phyloP scores from a whole-genome alignment of 1,284 basidiomycete genomes.

The Cryptococcus sp. region DNA sequence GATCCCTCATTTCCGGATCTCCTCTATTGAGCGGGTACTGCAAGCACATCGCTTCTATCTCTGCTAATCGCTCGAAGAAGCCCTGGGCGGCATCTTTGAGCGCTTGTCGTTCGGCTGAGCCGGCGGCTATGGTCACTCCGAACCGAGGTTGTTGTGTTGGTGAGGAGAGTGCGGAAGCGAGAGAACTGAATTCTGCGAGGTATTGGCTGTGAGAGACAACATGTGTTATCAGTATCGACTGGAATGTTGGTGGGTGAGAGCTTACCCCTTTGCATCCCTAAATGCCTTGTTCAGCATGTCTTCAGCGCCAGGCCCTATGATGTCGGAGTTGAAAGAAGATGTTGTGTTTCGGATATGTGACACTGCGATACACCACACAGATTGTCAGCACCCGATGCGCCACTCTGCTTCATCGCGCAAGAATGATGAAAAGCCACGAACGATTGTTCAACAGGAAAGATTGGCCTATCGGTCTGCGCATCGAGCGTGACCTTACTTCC shows the following conservation, averaged over 20 bases:
- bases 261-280: constrained; percentile 46
- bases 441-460: constrained; percentile 53
- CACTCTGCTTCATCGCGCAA: neutral
- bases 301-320: constrained; percentile 50
- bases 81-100: constrained; percentile 48
- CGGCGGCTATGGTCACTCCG: constrained; percentile 26
- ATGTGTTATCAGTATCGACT: neutral
- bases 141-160: constrained; percentile 33
- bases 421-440: constrained; percentile 20
- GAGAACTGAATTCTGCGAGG: constrained; percentile 41
- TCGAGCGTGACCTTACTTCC: constrained; percentile 33
- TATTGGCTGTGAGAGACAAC: constrained; percentile 30
- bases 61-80: constrained; percentile 50
- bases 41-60: constrained; percentile 39
- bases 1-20: constrained; percentile 49
- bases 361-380: constrained; percentile 25
- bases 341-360: constrained; percentile 52
- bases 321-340: constrained; percentile 43
- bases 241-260: neutral
- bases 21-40: constrained; percentile 41
- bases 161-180: constrained; percentile 35
- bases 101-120: constrained; percentile 38
- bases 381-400: neutral
- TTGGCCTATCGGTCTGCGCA: constrained; percentile 41
- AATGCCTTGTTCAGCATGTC: constrained; percentile 51